Percentiles rank a stretch among this genome's conserved stretches.
Conservation (phyloP, 306 rosid species). For the Prunus kanzakura region DNA sequence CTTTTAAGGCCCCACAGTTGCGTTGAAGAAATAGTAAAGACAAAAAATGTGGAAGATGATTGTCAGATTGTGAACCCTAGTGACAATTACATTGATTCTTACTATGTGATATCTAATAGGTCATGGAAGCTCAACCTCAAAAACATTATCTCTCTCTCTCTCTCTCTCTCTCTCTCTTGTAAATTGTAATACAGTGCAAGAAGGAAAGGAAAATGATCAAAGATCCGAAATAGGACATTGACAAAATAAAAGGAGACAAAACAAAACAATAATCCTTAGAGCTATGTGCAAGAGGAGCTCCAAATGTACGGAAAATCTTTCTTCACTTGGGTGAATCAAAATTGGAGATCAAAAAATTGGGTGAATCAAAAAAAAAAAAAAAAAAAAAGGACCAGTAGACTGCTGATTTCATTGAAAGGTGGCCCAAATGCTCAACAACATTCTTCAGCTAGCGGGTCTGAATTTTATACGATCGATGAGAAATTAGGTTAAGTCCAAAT, state of each 20-base stretch:
- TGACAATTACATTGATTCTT: not conserved
- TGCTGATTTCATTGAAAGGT: not conserved
- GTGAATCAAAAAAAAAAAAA: too few relatives aligned
- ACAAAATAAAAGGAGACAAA: slow-evolving; percentile 2
- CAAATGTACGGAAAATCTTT: not conserved
- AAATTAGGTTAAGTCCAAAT: not conserved
- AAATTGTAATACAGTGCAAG: too few relatives aligned
- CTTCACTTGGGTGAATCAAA: not conserved
- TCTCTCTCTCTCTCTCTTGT: too few relatives aligned
- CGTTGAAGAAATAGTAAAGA: not conserved
- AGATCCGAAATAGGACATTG: not conserved
- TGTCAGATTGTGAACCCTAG: slow-evolving; percentile 24
- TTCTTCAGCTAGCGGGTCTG: not conserved
- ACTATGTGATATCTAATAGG: slow-evolving; percentile 12
- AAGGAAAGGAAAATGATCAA: too few relatives aligned
- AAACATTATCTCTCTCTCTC: slow-evolving; percentile 47
- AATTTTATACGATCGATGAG: not conserved
- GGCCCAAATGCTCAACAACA: slow-evolving; percentile 5
- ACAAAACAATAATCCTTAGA: slow-evolving; percentile 1
- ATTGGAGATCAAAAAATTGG: too few relatives aligned
- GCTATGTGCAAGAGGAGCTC: not conserved
- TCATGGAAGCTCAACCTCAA: slow-evolving; percentile 49
- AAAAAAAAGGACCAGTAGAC: too few relatives aligned
- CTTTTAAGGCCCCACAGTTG: slow-evolving; percentile 20
- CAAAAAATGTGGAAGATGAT: not conserved